Evolutionary conservation across 2,329 filamentous ascomycete species (phyloP), one percentile per base, ranked within the genome.

Genomic region (Fusarium buharicum): DNA sequence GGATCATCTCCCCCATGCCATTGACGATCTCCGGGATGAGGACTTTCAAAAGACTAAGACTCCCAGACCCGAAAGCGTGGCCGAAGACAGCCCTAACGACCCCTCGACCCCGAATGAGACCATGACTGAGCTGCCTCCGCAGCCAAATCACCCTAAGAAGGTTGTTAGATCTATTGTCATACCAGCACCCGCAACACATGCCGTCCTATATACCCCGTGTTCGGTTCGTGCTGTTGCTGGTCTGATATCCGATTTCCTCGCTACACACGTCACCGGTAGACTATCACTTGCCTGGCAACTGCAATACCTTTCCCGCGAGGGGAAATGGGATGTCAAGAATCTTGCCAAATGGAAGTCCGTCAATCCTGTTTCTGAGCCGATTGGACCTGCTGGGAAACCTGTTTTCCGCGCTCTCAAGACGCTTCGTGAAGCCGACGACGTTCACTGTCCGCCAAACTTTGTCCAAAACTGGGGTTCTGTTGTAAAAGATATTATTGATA

Each of bases 301-400:
- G 14, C 90, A 94, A 69, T 90, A 95, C 70, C 86, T 98, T 20
- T 92, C 90, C 3, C 92, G 90, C 2, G 91, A 93, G 66, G 93
- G 93, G 4, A 98, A 98, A 78, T 98, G 94, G 94, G 94, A 97
- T 72, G 92, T 98, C 66, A 98, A 98, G 78, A 98, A 98, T 71
- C 82, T 97, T 11, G 87, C 85, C 56, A 98, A 98, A 73, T 98
- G 94, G 94, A 85, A 91, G 74, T 87, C 86, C 16, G 90, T 96
- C 1, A 77, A 80, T 2, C 90, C 93, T 0, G 91, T 96, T 1
- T 96, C 91, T 0, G 82, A 84, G 2, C 87, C 89, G 4, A 95
- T 98, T 57, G 91, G 85, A 4, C 76, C 71, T 6, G 27, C 45
- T 7, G 71, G 58, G 33, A 62, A 63, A 0, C 86, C 86, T 13